Evolutionary conservation across 495 filamentous ascomycete genomes (phyloP), one percentile per base, ranked within the genome.

Genomic region (Hypoxylon rickii): DNA sequence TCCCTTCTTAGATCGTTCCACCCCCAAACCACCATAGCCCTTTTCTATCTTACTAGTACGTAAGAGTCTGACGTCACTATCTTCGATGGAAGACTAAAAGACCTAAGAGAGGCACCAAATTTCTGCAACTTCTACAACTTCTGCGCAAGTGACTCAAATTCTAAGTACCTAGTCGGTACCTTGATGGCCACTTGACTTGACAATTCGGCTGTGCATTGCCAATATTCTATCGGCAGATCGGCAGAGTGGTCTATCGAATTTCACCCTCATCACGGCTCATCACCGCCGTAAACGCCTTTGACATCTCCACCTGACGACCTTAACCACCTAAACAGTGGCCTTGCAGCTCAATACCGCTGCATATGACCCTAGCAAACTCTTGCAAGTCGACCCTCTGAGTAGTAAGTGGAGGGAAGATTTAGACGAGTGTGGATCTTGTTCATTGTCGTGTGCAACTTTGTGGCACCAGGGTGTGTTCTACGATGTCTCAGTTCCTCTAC

Each of bases 401-500:
- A 43, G 12, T 21, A 20, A 38, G 45, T 61, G 51, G 45, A 32
- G 19, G 8, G 22, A n/a, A n/a, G 13, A 38, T 48, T 47, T 49
- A 45, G 52, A 33, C 20, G 44, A 42, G 58, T 51, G 19, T 7
- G 58, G 51, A 31, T 37, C 41, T 48, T n/a, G 29, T 5, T 17
- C 52, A 48, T 17, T 45, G 59, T 57, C 59, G 41, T 57, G 52
- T 57, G 52, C 48, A 48, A 21, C 4, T 26, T 49, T 40, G 59
- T 63, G 53, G 59, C 59, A 40, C 53, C 19, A 20, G 12, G 29
- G 21, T 21, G 18, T 53, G 41, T 37, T 33, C 32, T n/a, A 51
- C 51, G 59, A 63, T 57, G 59, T 64, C 51, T 56, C 39, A 58
- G 31, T 55, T 55, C 31, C 16, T 32, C 34, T 29, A 24, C 34